Conservation (phyloP, 2,329 filamentous ascomycete genomes). For the Neofusicoccum laricinum region DNA sequence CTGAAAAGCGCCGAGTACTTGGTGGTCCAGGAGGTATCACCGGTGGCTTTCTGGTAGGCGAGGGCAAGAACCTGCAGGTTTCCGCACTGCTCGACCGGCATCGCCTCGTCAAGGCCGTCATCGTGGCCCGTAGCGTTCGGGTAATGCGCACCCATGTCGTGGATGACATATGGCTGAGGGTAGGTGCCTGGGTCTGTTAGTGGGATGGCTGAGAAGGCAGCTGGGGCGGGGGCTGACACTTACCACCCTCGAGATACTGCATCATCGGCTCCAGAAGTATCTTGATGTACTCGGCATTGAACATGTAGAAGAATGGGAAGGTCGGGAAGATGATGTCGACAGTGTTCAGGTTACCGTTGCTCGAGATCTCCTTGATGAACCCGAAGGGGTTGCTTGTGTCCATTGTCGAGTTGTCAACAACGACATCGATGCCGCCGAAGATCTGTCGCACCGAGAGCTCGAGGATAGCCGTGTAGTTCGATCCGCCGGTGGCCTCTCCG, state of each 20-base stretch:
- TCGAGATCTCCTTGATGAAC: conserved; percentile 45
- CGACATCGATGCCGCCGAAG: conserved; percentile 41
- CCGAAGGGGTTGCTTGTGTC: conserved; percentile 32
- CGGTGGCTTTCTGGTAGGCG: conserved; percentile 38
- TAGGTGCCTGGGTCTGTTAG: neutral
- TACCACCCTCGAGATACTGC: conserved; percentile 39
- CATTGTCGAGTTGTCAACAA: conserved; percentile 34
- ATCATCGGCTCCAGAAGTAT: conserved; percentile 45
- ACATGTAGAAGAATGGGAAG: conserved; percentile 43
- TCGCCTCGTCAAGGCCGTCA: conserved; percentile 37
- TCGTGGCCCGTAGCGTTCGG: conserved; percentile 42
- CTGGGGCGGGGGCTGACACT: conserved; percentile 20
- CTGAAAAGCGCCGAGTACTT: conserved; percentile 36
- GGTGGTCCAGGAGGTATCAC: conserved; percentile 36
- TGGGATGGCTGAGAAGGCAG: neutral
- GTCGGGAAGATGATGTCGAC: conserved; percentile 44
- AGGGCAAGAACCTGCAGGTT: conserved; percentile 40
- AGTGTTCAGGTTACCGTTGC: conserved; percentile 44
- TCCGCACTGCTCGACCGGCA: conserved; percentile 43
- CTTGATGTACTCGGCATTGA: conserved; percentile 43
- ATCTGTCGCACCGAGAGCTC: conserved; percentile 41
- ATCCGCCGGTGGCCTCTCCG: conserved; percentile 26
- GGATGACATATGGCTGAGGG: conserved; percentile 36
- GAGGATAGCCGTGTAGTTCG: conserved; percentile 43
- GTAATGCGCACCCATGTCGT: conserved; percentile 42